Base-by-base conservation (phyloP, 1,284 basidiomycete genomes). In the Moniliella sp. region DNA sequence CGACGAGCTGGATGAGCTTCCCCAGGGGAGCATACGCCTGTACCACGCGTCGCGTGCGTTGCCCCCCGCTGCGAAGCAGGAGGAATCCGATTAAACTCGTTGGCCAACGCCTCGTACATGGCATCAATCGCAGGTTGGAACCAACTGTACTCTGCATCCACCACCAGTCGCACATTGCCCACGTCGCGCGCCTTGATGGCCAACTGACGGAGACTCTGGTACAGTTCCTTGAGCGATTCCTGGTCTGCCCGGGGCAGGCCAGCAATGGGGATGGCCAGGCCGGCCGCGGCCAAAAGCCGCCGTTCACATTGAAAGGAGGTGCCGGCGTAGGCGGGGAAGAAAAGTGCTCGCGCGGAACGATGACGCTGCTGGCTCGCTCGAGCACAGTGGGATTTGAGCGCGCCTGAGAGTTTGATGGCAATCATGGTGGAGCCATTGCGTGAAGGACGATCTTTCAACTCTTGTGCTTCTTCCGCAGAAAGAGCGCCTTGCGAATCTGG, bases 111-210 rank as follows among this genome's bases (percentile, higher is more conserved):
- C 27, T 51, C 49, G 42, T 43, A 51, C 36, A 53, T 39, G 33
- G 48, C 48, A 21, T 53, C 50, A 34, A 53, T 53, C 31, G 48
- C 48, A 3, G 50, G 50, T 30, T 52, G 49, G 27, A 47, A 47
- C 45, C 46, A 51, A 25, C 36, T 41, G 40, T 51, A 46, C 33
- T 53, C 50, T 26, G 50, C 50, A 16, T 53, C 50, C 26, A 53
- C 43, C 4, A 46, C 37, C 17, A 53, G 34, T 14, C 46, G 42
- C 18, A 51, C 47, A 13, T 35, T 45, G 29, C 48, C 50, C 27
- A 42, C 37, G 34, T 46, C 33, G 35, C 40, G 34, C 25, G 47
- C 47, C 3, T 35, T 31, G 14, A 36, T 30, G 4, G 49, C 39
- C 5, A 51, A 30, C 27, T 42, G 39, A 17, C 47, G 42, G 12